Base-by-base conservation (phyloP, 2,329 filamentous ascomycete species). In the Xylaria sp. region DNA sequence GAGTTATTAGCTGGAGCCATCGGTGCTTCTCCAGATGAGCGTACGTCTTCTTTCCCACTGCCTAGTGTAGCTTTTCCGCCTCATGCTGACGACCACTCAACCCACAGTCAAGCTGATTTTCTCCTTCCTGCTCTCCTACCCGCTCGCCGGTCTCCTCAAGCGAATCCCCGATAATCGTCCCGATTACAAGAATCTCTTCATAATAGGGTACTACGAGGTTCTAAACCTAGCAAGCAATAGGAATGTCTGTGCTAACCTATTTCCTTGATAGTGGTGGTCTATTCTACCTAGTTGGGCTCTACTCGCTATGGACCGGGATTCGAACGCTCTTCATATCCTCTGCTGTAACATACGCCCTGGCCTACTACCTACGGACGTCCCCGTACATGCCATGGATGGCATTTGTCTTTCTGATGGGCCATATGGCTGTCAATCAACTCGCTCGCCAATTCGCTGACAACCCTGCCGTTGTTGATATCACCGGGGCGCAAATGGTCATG, bases 351-450 rank as follows among this genome's bases (percentile, higher is more conserved):
- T 99, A 97, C 74, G 81, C 84, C 66, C 95, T 99, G 69, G 90
- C 94, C 54, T 87, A 90, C 68, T 93, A 88, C 74, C 81, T 98
- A 44, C 85, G 92, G 67, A 77, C 75, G 35, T 93, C 92, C 19
- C 92, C 92, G 0, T 91, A 94, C 74, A 99, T 99, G 95, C 95
- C 95, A 80, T 99, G 95, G 95, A 83, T 97, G 51, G 93, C 88
- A 62, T 99, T 99, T 76, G 82, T 92, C 51, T 97, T 96, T 73
- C 81, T 97, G 59, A 98, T 99, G 94, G 89, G 89, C 57, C 94
- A 99, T 78, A 91, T 98, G 90, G 94, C 93, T 46, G 76, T 94
- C 71, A 96, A 87, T 75, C 95, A 99, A 76, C 89, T 99, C 64
- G 81, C 86, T 60, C 90, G 96, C 38, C 92, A 96, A 76, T 85